phyloP scores from a whole-genome alignment of 1,284 basidiomycete species.

The Cystobasidiaceae sp. region DNA sequence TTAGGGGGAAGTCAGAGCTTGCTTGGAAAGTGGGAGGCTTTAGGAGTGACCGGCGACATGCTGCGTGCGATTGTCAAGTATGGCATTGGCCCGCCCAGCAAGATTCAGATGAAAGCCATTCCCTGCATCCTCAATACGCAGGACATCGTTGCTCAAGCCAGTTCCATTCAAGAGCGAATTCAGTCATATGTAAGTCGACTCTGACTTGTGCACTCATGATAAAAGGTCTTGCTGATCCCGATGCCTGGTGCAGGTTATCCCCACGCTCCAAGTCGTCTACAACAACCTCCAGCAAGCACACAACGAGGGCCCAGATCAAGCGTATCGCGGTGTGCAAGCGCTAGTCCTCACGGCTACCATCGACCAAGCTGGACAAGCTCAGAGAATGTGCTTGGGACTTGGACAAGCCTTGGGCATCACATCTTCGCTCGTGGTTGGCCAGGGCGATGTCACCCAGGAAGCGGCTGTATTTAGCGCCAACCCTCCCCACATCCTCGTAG shows the following conservation, averaged over 20 bases:
- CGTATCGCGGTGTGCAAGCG: constrained; percentile 72
- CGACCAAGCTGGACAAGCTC: constrained; percentile 95
- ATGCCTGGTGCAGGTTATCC: constrained; percentile 58
- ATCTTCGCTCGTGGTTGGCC: constrained; percentile 78
- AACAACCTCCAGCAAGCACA: constrained; percentile 66
- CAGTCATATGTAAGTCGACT: constrained; percentile 65
- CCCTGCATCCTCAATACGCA: constrained; percentile 88
- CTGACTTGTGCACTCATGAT: neutral
- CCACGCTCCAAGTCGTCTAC: constrained; percentile 57
- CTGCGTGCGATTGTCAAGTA: constrained; percentile 86
- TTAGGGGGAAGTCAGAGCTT: constrained; percentile 45
- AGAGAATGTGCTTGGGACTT: constrained; percentile 91
- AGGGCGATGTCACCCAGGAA: constrained; percentile 65
- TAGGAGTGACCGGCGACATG: constrained; percentile 77
- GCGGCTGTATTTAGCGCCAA: constrained; percentile 79
- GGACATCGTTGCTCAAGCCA: constrained; percentile 97
- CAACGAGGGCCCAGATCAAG: constrained; percentile 41
- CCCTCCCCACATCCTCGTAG: constrained; percentile 89
- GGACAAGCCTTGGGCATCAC: constrained; percentile 84
- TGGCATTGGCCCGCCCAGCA: constrained; percentile 94
- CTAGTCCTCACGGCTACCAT: constrained; percentile 96
- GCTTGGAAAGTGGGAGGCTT: constrained; percentile 93
- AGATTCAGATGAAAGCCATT: constrained; percentile 93
- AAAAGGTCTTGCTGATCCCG: constrained; percentile 32
- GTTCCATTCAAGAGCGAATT: constrained; percentile 95